Evolutionary conservation across 441 rosid species (phyloP), one percentile per base, ranked within the genome.

Genomic region (Euphorbia celastroides): DNA sequence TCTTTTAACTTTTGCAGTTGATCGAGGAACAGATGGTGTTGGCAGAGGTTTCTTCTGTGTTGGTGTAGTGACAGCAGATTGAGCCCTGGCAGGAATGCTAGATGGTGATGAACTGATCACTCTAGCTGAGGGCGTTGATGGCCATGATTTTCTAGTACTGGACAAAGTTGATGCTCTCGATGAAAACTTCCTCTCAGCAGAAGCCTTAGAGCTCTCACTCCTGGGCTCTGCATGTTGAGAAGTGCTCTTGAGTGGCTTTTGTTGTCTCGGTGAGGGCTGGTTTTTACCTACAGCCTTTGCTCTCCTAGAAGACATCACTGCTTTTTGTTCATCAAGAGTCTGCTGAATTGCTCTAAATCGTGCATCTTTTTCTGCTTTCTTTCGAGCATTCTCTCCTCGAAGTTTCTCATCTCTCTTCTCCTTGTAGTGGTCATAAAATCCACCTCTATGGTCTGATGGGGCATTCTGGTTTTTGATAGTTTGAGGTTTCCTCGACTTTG

Each of bases 401-500:
- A 83, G 78, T 57, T 84, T 87, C 70, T 78, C 79, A 71, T 84
- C 83, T 70, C 89, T 76, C 80, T 77, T 85, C 77, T 80, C 84
- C 77, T 75, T 83, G 82, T 83, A 80, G 68, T 79, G 79, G 50
- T 81, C 82, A 70, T 83, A 84, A 65, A 79, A 84, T 17, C 86
- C 86, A 71, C 84, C 86, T 71, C 83, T 81, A 62, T 81, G 79
- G 74, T 80, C 85, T 38, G 75, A 65, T 19, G 77, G 62, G 48
- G 46, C 75, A 46, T 73, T 75, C 61, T 75, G 71, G 57, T 34
- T 71, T 57, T 41, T 69, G 65, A 57, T 60, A 32, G 67, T 67
- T 68, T 71, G 67, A 26, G 77, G 64, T 71, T 72, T 78, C 51
- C 46, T 64, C 65, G 56, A 26, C 67, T 68, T 76, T 57, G 31